Conservation (phyloP, 2,329 filamentous ascomycete species). For the Periconia macrospinosa region DNA sequence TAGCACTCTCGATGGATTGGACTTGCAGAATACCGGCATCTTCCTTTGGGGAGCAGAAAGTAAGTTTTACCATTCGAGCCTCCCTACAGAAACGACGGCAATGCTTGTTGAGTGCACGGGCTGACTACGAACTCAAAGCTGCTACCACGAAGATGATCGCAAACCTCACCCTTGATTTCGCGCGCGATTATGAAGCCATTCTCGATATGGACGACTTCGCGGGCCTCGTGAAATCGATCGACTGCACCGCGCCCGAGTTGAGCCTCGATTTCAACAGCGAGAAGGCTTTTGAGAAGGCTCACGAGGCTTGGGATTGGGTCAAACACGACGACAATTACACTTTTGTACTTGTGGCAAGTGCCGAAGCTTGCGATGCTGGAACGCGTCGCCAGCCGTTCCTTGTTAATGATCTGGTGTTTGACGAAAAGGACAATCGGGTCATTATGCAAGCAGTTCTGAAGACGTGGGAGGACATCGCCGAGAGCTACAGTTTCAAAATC, state of each 20-base stretch:
- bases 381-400: slow-evolving; percentile 17
- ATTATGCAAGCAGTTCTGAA: slow-evolving; percentile 13
- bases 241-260: slow-evolving; percentile 15
- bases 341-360: slow-evolving; percentile 23
- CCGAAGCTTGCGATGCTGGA: slow-evolving; percentile 14
- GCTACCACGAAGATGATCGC: slow-evolving; percentile 1
- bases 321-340: slow-evolving; percentile 16
- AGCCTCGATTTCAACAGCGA: slow-evolving; percentile 20
- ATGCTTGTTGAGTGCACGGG: no score
- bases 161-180: slow-evolving; percentile 20
- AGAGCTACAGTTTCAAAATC: slow-evolving; percentile 19
- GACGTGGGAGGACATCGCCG: slow-evolving; percentile 19
- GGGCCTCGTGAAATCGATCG: slow-evolving; percentile 16
- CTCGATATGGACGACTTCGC: slow-evolving; percentile 23
- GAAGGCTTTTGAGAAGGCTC: slow-evolving; percentile 15
- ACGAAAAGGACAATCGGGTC: slow-evolving; percentile 12
- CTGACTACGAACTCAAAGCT: neutral
- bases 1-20: neutral
- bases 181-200: slow-evolving; percentile 14
- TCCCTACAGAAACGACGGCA: neutral
- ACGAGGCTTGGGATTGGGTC: slow-evolving; percentile 22
- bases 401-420: slow-evolving; percentile 16
- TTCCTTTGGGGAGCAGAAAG: neutral
- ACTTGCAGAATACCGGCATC: neutral
- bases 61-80: neutral